These are phyloP conservation scores for Leccinellum luteum DNA, from an alignment of 768 basidiomycete genomes.

Conservation along the genomic window DNA sequence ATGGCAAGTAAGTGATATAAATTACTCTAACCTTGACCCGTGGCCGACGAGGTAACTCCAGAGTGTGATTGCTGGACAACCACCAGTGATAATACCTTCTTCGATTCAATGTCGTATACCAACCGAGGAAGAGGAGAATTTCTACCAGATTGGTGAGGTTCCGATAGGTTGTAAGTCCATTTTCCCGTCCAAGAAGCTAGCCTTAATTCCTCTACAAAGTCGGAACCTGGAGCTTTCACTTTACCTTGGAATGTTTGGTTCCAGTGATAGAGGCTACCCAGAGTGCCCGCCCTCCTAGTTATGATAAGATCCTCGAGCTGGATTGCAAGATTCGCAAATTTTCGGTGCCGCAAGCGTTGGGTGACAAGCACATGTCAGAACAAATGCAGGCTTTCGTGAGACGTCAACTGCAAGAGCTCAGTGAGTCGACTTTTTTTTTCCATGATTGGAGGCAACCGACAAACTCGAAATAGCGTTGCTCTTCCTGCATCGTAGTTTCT, in stretches of 20 bases:
- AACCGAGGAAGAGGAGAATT: slow-evolving; percentile 43
- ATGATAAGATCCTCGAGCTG: slow-evolving; percentile 46
- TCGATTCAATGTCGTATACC: slow-evolving; percentile 49
- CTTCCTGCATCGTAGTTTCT: slow-evolving; percentile 55
- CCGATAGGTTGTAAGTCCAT: slow-evolving; percentile 44
- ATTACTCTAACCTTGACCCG: not conserved
- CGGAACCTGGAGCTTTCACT: slow-evolving; percentile 47
- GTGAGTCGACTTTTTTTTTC: slow-evolving; percentile 24
- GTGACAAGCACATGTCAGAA: slow-evolving; percentile 31
- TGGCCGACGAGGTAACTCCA: not conserved
- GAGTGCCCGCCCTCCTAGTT: slow-evolving; percentile 42
- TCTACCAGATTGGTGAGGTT: slow-evolving; percentile 41
- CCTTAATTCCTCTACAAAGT: slow-evolving; percentile 30
- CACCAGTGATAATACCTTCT: slow-evolving; percentile 42
- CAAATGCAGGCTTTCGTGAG: slow-evolving; percentile 43
- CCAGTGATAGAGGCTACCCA: slow-evolving; percentile 42
- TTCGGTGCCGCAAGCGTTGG: slow-evolving; percentile 21
- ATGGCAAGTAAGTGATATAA: slow-evolving; percentile 37
- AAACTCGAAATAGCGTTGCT: slow-evolving; percentile 41
- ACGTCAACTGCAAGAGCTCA: slow-evolving; percentile 45
- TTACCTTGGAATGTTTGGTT: slow-evolving; percentile 39
- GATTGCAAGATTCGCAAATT: slow-evolving; percentile 48
- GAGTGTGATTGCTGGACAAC: slow-evolving; percentile 49
- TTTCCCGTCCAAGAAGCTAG: not conserved
- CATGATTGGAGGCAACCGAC: slow-evolving; percentile 1